These are phyloP conservation scores for Entelexis paramagnoliae DNA, from an alignment of 1,139 yeast species.

Conservation along the genomic window DNA sequence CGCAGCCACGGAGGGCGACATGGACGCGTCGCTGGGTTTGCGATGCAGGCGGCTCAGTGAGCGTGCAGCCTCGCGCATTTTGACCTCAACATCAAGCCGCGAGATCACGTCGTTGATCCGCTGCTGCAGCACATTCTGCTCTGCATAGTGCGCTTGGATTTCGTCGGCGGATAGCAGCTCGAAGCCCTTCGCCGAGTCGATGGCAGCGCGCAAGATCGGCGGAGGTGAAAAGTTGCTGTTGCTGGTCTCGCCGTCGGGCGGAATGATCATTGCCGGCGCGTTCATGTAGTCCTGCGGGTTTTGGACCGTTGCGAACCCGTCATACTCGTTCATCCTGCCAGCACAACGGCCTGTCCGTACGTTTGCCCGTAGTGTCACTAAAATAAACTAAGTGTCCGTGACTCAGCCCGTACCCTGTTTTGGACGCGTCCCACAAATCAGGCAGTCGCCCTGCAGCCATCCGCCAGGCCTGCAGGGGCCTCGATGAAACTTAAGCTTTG, in stretches of 20 bases:
- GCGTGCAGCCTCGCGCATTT: slow-evolving; percentile 32
- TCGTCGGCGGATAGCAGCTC: slow-evolving; percentile 30
- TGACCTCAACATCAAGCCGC: slow-evolving; percentile 29
- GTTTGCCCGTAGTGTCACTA: not conserved
- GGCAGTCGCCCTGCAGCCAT: slow-evolving; percentile 8
- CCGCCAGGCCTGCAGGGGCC: not conserved
- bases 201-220: slow-evolving; percentile 28
- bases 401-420: slow-evolving; percentile 1
- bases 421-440: slow-evolving; percentile 5
- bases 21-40: slow-evolving; percentile 8
- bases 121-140: slow-evolving; percentile 24
- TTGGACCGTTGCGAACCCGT: slow-evolving; percentile 27
- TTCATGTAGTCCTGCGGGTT: slow-evolving; percentile 34
- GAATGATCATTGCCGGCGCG: slow-evolving; percentile 27
- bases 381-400: not conserved
- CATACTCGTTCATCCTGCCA: slow-evolving; percentile 29
- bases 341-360: not conserved
- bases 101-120: slow-evolving; percentile 27
- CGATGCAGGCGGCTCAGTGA: slow-evolving; percentile 28
- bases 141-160: slow-evolving; percentile 27
- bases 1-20: not conserved
- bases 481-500: not conserved
- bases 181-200: slow-evolving; percentile 29
- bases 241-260: not conserved
- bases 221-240: slow-evolving; percentile 7